A percentile compares a stretch with the other conserved stretches of the same genome.
Conservation (phyloP, 805 yeast genomes). For the Tetrapisispora namnaoensis region DNA sequence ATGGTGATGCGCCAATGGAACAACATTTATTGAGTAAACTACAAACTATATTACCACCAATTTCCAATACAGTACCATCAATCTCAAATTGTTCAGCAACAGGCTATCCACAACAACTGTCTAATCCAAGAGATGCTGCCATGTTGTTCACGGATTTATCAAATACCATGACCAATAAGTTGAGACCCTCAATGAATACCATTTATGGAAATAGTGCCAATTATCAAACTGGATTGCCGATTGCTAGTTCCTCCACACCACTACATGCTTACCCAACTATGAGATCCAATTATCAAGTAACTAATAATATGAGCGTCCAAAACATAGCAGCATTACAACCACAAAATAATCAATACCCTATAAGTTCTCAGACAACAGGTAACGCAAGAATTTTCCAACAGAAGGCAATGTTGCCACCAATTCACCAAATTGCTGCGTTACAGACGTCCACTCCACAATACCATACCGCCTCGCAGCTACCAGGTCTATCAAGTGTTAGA, state of each 20-base stretch:
- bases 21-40: slow-evolving; percentile 16
- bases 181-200: not conserved
- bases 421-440: not conserved
- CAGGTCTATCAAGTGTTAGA: not conserved
- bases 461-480: not conserved
- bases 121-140: slow-evolving; percentile 10
- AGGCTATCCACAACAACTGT: not conserved
- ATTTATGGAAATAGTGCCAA: not conserved
- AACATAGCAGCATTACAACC: not conserved
- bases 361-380: not conserved
- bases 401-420: slow-evolving; percentile 2
- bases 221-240: not conserved
- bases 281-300: not conserved
- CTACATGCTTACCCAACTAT: not conserved
- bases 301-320: not conserved
- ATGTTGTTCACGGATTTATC: slow-evolving; percentile 18
- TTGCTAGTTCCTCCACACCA: not conserved
- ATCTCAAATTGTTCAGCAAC: not conserved
- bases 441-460: not conserved
- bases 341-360: not conserved
- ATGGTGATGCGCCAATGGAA: slow-evolving; percentile 13
- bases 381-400: not conserved
- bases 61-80: not conserved
- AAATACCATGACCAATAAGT: slow-evolving; percentile 9
- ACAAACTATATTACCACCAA: slow-evolving; percentile 15